These are phyloP conservation scores for Phytophthora podocarpi DNA, from an alignment of 352 stramenopile genomes.

Conservation along the genomic window DNA sequence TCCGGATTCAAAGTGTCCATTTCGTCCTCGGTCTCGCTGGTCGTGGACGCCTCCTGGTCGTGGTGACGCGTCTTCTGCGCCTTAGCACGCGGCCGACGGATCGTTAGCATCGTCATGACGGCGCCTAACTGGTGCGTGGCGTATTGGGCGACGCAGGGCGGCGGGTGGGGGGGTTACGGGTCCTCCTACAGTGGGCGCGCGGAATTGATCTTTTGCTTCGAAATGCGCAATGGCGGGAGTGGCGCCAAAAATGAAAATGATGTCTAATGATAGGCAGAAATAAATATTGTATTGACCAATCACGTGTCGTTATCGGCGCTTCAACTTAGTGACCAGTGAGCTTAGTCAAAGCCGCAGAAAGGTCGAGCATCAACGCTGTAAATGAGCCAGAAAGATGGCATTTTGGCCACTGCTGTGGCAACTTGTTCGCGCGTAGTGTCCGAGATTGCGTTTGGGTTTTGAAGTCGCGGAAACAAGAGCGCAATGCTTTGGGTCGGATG, in stretches of 20 bases:
- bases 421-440: no score
- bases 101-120: conserved; percentile 25
- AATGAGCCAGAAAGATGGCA: no score
- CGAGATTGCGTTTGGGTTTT: no score
- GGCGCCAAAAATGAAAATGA: conserved; percentile 24
- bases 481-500: no score
- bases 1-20: conserved; percentile 22
- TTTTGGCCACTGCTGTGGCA: no score
- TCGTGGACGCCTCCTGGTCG: conserved; percentile 24
- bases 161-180: not conserved
- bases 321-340: no score
- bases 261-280: no score
- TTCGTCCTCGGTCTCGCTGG: conserved; percentile 46
- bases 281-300: not conserved
- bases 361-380: no score
- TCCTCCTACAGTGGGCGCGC: not conserved
- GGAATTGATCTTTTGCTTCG: conserved; percentile 14
- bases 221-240: no score
- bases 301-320: not conserved
- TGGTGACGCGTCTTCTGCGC: conserved; percentile 23
- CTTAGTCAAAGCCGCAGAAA: no score
- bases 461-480: no score
- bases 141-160: not conserved
- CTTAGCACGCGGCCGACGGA: conserved; percentile 27
- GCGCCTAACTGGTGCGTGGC: not conserved